Evolutionary conservation across 371 early-diverging fungal genomes (phyloP), one percentile per base, ranked within the genome.

Genomic region (Actinomortierella ambigua): DNA sequence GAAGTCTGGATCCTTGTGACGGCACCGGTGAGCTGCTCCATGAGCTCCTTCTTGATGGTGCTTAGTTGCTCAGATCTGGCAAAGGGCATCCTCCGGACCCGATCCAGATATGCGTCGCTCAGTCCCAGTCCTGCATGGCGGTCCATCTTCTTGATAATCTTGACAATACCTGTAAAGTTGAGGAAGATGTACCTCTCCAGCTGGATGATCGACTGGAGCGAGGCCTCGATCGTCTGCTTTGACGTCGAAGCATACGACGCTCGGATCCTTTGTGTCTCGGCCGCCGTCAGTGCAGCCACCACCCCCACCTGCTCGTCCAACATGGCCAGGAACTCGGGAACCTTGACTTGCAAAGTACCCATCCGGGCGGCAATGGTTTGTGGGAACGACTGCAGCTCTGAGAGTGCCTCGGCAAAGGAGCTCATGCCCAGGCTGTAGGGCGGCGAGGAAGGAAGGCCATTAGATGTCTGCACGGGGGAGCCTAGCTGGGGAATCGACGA

Each of bases 31-130:
- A 63, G 50, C 52, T 62, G 78, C 50, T 79, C 80, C 85, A 91
- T 82, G 23, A 91, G 79, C n/a, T 75, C 68, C 61, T 86, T 82
- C 76, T 91, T 91, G 51, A 91, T 70, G 24, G 62, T 59, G 55
- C 82, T 81, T 59, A 91, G 63, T 41, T 79, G 79, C 50, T 87
- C 82, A 1, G 87, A 85, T 23, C 82, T 78, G 20, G 87, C 88
- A 65, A 91, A 79, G 0, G 89, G 81, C 34, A 85, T 61, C n/a
- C 71, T 76, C 55, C 87, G 79, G 22, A 89, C 82, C 17, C 89
- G 88, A 75, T 83, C 84, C 52, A 93, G 71, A 44, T 92, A 93
- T 3, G 93, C 81, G 57, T 91, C 90, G 20, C 88, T 82, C 39
- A 93, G 71, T 23, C 82, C 73, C 55, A 91, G 78, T 50, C 91